Conservation (phyloP, 164 flowering plant species). For the Vitis amurensis region DNA sequence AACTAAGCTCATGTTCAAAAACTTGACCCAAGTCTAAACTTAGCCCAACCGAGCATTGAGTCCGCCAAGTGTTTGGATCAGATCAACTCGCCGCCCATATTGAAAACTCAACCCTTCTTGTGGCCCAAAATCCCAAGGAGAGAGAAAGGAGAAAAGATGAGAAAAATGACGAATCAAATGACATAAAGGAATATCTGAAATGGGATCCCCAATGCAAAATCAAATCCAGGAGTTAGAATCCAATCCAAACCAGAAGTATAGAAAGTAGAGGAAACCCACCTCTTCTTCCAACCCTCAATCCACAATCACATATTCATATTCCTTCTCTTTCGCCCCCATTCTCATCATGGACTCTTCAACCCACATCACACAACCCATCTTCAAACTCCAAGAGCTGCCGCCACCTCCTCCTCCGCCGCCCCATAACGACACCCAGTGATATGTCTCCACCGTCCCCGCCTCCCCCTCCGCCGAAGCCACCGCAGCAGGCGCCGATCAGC, state of each 20-base stretch:
- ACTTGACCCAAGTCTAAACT: too few relatives aligned
- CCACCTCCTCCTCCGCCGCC: not conserved
- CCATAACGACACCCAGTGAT: constrained; percentile 3
- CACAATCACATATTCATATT: not conserved
- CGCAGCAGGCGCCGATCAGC: constrained; percentile 4
- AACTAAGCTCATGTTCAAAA: too few relatives aligned
- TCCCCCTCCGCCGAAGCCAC: constrained; percentile 3
- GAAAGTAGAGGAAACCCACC: not conserved
- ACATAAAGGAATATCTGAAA: too few relatives aligned
- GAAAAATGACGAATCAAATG: too few relatives aligned
- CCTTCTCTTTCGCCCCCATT: not conserved
- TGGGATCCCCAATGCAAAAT: not conserved
- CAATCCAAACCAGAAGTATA: not conserved
- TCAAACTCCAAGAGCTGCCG: constrained; percentile 2
- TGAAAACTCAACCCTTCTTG: too few relatives aligned
- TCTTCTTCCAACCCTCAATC: not conserved
- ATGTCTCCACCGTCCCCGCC: constrained; percentile 25
- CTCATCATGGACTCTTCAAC: not conserved
- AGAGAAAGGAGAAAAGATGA: too few relatives aligned
- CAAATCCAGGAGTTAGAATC: not conserved
- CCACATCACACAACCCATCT: not conserved
- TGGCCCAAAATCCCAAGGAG: too few relatives aligned
- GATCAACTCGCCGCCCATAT: too few relatives aligned
- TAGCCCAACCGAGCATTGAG: too few relatives aligned
- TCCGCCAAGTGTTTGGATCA: too few relatives aligned